These are phyloP conservation scores for Microsporum ferrugineum DNA, from an alignment of 2,329 filamentous ascomycete genomes.

Conservation along the genomic window DNA sequence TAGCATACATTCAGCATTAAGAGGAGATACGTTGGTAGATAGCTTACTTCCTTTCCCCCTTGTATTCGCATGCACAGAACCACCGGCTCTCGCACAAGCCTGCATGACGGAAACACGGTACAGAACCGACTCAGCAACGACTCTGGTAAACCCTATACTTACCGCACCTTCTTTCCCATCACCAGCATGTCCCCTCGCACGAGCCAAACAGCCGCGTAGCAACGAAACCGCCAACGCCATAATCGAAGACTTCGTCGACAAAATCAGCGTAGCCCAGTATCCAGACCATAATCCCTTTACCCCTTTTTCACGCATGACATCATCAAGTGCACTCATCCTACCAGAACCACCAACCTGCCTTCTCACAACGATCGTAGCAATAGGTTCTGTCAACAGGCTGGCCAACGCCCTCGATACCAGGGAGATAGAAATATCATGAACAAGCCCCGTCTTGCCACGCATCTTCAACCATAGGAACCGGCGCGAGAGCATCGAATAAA, in stretches of 20 bases:
- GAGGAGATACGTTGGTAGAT: background rate
- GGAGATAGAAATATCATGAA: background rate
- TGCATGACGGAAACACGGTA: background rate
- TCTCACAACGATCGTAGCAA: background rate
- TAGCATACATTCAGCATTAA: conserved; percentile 22
- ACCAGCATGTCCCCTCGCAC: background rate
- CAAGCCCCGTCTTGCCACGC: background rate
- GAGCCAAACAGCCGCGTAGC: conserved; percentile 33
- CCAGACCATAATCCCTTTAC: conserved; percentile 73
- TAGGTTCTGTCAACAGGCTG: background rate
- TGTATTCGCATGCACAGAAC: background rate
- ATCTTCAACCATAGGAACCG: background rate
- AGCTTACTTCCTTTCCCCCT: background rate
- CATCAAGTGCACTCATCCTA: background rate
- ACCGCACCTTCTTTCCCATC: background rate
- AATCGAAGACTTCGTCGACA: conserved; percentile 75
- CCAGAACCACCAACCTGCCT: background rate
- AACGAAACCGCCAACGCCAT: conserved; percentile 74
- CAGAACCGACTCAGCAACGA: background rate
- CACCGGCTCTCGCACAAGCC: background rate
- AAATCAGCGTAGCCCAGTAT: conserved; percentile 65
- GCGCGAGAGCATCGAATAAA: background rate
- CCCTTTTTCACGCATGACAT: conserved; percentile 57
- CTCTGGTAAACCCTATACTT: background rate
- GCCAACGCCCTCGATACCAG: background rate